Evolutionary conservation across 257 asterid genomes (phyloP), one percentile per base, ranked within the genome.

Genomic region (Rhazya stricta): DNA sequence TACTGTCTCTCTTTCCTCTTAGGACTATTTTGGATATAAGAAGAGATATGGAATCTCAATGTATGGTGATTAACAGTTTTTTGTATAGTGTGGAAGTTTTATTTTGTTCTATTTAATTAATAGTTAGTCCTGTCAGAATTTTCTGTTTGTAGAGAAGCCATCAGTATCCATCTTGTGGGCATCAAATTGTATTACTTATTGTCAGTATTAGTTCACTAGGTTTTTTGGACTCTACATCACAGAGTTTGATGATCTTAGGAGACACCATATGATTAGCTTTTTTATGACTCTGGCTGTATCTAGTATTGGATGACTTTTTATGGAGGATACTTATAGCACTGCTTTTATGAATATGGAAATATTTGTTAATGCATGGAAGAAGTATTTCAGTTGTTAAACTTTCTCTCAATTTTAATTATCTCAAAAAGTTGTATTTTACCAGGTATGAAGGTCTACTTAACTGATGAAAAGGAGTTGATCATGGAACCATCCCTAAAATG

Each of bases 401-500:
- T 32, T 61, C n/a, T 3, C 25, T 13, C 53, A 56, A 32, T 67
- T 19, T 48, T 69, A 42, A 62, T 19, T 76, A 41, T 19, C 74
- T 63, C 39, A 27, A 43, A 36, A 36, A 30, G 50, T 76, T 78
- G 60, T 54, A 10, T 77, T 48, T 54, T 70, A 43, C 61, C 81
- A 88, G 92, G 92, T 81, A 86, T 88, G 90, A 88, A 88, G 77
- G 90, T 88, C 67, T 86, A 88, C 53, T 43, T 76, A 74, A 88
- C 92, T 70, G 89, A 88, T 50, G 92, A 88, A 75, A 92, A 95
- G 71, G 97, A 95, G 89, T 87, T 95, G 92, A 95, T 95, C 83
- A 89, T 95, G 98, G 98, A 95, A 84, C 99, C 99, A 81, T 86
- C 80, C 57, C n/a, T 95, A 72, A 95, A 95, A 84, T 92, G 99